These are phyloP conservation scores for Neonectria neomacrospora DNA, from an alignment of 2,329 filamentous ascomycete species.

Conservation along the genomic window DNA sequence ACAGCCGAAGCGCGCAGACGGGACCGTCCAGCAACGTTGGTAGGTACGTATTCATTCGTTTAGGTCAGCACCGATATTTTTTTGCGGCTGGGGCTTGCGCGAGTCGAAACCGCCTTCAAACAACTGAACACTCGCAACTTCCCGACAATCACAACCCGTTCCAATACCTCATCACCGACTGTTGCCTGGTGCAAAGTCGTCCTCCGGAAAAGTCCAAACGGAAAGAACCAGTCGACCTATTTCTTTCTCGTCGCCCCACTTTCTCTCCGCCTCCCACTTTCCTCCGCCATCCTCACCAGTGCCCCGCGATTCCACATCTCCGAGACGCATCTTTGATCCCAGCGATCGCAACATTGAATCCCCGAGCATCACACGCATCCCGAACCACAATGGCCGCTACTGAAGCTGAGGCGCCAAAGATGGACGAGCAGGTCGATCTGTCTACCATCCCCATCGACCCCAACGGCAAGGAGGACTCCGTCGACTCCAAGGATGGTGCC, in stretches of 20 bases:
- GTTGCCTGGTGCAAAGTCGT: constrained; percentile 56
- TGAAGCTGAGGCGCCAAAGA: constrained; percentile 48
- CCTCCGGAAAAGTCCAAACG: constrained; percentile 25
- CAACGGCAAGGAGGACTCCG: constrained; percentile 65
- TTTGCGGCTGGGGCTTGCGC: constrained; percentile 38
- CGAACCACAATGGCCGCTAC: constrained; percentile 50
- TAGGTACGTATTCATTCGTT: constrained; percentile 19
- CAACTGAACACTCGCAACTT: constrained; percentile 35
- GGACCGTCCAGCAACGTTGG: constrained; percentile 12
- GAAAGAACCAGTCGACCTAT: constrained; percentile 46
- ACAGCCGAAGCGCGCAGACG: constrained; percentile 1
- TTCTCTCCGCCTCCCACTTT: constrained; percentile 37
- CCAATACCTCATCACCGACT: constrained; percentile 27
- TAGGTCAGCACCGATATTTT: constrained; percentile 44
- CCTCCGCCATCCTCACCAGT: constrained; percentile 36
- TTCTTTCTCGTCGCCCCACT: constrained; percentile 36
- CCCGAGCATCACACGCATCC: constrained; percentile 29
- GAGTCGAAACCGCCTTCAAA: constrained; percentile 31
- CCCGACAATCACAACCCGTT: constrained; percentile 32
- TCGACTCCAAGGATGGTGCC: constrained; percentile 58
- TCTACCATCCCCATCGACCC: constrained; percentile 76
- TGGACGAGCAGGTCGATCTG: constrained; percentile 71
- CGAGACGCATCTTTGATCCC: constrained; percentile 27
- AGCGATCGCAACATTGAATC: constrained; percentile 24
- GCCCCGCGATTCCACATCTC: constrained; percentile 45